A percentile compares a stretch with the other conserved stretches of the same genome.
Conservation (phyloP, 225 moss, liverwort and hornwort species). For the Lunularia cruciata region DNA sequence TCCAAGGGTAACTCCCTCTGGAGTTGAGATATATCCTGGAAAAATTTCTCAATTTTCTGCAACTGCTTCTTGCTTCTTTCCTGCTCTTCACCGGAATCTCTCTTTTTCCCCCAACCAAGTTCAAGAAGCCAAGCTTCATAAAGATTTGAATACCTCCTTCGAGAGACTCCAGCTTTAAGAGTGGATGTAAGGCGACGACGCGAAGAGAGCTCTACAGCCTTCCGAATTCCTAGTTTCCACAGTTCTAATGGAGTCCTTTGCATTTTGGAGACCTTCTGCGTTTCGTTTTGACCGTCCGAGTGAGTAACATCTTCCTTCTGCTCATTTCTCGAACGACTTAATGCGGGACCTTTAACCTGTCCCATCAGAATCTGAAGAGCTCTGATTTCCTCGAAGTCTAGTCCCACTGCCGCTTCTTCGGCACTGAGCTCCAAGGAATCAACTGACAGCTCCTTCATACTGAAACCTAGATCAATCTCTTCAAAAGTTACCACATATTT, state of each 20-base stretch:
- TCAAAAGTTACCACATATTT: slow-evolving; percentile 63
- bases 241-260: slow-evolving; percentile 29
- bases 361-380: slow-evolving; percentile 59
- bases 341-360: slow-evolving; percentile 71
- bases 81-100: slow-evolving; percentile 5
- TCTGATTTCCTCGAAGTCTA: slow-evolving; percentile 70
- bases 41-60: slow-evolving; percentile 27
- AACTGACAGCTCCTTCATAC: slow-evolving; percentile 51
- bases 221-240: slow-evolving; percentile 41
- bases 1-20: slow-evolving; percentile 41
- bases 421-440: slow-evolving; percentile 70
- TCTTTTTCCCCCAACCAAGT: slow-evolving; percentile 42
- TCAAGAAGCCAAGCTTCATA: slow-evolving; percentile 49
- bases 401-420: slow-evolving; percentile 67
- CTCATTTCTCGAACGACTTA: slow-evolving; percentile 33
- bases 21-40: slow-evolving; percentile 25
- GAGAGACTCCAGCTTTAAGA: slow-evolving; percentile 32
- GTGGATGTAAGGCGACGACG: slow-evolving; percentile 26
- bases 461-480: slow-evolving; percentile 53
- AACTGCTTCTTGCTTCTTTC: slow-evolving; percentile 29
- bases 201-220: slow-evolving; percentile 41
- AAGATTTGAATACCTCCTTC: slow-evolving; percentile 42
- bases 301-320: background rate
- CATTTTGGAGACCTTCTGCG: background rate
- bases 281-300: background rate